Evolutionary conservation across 1,284 basidiomycete genomes (phyloP).

Genomic region (Tylopilus sp.): DNA sequence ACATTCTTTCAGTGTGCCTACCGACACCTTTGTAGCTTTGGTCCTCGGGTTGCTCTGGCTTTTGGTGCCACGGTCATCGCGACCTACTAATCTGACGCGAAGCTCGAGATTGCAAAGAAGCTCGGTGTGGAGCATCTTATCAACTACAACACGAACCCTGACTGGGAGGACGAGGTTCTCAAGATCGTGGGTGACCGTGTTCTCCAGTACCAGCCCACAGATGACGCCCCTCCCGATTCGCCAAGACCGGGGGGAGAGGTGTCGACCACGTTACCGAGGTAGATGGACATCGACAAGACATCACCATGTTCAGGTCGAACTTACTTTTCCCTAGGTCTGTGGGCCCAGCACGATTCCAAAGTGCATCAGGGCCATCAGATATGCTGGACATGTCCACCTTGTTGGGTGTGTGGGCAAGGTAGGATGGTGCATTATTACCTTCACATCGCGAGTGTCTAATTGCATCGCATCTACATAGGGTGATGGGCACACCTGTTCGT

Average conservation of each 20-base stretch:
- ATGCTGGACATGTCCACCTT: conserved; percentile 46
- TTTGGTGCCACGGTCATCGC: conserved; percentile 56
- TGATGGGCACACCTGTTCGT: conserved; percentile 33
- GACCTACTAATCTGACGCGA: conserved; percentile 60
- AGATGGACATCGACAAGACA: background rate
- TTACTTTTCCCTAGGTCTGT: conserved; percentile 37
- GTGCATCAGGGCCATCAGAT: conserved; percentile 40
- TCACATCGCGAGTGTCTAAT: too few species aligned
- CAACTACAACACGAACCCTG: conserved; percentile 53
- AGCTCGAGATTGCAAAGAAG: conserved; percentile 45
- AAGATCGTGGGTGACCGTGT: conserved; percentile 32
- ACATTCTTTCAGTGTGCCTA: background rate
- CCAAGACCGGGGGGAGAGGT: conserved; percentile 45
- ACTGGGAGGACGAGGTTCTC: conserved; percentile 54
- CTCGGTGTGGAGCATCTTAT: conserved; percentile 51
- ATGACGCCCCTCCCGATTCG: background rate
- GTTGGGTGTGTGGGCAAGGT: conserved; percentile 48
- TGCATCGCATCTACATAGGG: conserved; percentile 4
- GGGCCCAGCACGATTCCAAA: conserved; percentile 49
- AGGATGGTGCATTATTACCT: conserved; percentile 12
- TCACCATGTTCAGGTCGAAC: background rate
- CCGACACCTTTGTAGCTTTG: conserved; percentile 36
- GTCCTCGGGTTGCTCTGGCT: conserved; percentile 52
- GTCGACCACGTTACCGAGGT: conserved; percentile 60
- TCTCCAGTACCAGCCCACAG: background rate